phyloP scores from a whole-genome alignment of 225 moss, liverwort and hornwort species.

The Pseudoscleropodium purum region DNA sequence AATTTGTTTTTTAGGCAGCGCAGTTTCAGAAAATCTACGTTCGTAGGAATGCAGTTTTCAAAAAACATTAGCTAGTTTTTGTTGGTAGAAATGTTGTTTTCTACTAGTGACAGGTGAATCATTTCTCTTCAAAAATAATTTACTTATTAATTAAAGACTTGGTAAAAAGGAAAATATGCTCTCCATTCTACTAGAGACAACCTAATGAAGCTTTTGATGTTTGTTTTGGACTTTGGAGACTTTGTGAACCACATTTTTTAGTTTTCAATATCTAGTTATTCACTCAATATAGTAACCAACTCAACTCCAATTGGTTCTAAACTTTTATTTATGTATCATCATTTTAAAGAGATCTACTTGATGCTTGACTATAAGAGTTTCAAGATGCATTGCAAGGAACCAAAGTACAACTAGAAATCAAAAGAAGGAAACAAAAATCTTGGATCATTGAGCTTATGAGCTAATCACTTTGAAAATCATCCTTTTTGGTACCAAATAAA shows the following conservation, averaged over 20 bases:
- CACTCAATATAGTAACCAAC: background rate
- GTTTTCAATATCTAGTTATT: background rate
- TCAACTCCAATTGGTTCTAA: no score
- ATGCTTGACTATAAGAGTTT: background rate
- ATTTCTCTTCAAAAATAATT: background rate
- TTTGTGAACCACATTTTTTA: background rate
- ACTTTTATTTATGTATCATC: fast-evolving
- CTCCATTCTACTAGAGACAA: background rate
- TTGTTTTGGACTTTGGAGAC: background rate
- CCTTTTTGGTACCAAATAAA: fast-evolving
- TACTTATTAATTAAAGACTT: background rate
- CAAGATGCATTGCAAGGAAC: no score
- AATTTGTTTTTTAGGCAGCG: background rate
- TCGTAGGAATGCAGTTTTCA: no score
- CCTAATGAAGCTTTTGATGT: background rate
- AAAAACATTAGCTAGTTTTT: no score
- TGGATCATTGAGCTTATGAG: fast-evolving
- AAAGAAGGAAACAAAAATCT: background rate
- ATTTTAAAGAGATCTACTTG: background rate
- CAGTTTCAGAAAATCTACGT: no score
- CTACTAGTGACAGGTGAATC: background rate
- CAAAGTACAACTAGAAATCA: background rate
- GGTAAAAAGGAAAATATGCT: background rate
- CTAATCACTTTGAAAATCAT: fast-evolving
- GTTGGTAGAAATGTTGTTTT: no score